phyloP scores from a whole-genome alignment of 2,329 filamentous ascomycete genomes.

The Diaporthe caulivora region DNA sequence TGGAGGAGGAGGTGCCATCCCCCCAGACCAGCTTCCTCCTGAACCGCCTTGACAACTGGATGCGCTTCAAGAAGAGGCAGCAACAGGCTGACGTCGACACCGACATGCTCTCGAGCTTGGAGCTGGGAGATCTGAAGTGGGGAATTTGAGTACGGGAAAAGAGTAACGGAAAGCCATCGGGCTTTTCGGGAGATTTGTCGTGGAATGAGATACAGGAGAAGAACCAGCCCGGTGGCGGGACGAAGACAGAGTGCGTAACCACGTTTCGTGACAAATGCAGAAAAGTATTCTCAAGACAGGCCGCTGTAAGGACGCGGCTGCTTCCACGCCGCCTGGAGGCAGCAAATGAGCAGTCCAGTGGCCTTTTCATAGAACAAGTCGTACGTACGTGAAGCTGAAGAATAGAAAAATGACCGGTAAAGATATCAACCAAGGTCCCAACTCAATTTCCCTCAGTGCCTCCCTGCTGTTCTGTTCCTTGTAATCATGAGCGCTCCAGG shows the following conservation, averaged over 20 bases:
- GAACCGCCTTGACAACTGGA: background rate
- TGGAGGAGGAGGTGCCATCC: background rate
- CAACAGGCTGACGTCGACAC: background rate
- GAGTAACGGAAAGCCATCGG: too few relatives aligned
- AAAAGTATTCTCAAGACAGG: background rate
- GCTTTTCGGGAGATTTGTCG: background rate
- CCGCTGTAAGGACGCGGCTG: background rate
- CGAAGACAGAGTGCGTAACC: background rate
- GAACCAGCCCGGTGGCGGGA: too few relatives aligned
- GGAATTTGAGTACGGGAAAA: background rate
- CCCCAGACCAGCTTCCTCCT: background rate
- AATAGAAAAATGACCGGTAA: background rate
- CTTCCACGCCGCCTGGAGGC: too few relatives aligned
- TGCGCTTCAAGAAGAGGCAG: background rate
- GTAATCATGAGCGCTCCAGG: background rate
- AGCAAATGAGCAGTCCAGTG: background rate
- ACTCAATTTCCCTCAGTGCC: background rate
- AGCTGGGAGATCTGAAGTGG: background rate
- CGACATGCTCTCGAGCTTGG: slow-evolving; percentile 18
- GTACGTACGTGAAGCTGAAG: background rate
- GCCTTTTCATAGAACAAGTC: background rate
- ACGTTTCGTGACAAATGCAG: background rate
- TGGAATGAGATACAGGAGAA: background rate
- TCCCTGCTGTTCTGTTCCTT: background rate
- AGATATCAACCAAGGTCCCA: background rate